Evolutionary conservation across 768 basidiomycete species (phyloP).

Genomic region (Mrakia gelida): DNA sequence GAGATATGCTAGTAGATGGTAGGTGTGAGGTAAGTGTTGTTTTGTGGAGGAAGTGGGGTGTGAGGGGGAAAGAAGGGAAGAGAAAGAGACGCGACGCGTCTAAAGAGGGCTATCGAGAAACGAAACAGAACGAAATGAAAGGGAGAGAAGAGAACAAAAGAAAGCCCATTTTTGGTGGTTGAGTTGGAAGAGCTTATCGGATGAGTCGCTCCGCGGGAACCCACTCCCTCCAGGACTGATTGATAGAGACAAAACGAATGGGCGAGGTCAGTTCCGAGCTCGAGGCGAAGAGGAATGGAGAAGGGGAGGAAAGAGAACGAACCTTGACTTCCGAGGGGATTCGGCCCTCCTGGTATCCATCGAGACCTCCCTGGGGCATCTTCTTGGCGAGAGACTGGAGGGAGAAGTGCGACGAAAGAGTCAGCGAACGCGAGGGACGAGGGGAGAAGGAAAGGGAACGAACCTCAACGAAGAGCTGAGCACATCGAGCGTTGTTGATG

Average conservation of each 20-base stretch:
- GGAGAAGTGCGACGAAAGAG: slow-evolving; percentile 48
- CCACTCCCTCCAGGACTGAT: slow-evolving; percentile 15
- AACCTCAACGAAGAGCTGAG: slow-evolving; percentile 53
- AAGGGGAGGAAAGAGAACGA: slow-evolving; percentile 1
- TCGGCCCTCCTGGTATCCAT: slow-evolving; percentile 75
- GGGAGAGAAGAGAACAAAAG: no score
- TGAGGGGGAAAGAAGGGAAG: no score
- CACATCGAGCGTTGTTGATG: slow-evolving; percentile 83
- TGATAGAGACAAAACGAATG: background rate
- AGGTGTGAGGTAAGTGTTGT: no score
- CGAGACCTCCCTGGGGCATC: slow-evolving; percentile 71
- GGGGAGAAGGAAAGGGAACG: background rate
- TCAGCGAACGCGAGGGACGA: background rate
- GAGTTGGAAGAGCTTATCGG: background rate
- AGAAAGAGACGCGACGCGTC: no score
- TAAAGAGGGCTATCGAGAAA: no score
- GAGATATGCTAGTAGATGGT: no score
- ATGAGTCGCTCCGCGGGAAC: slow-evolving; percentile 13
- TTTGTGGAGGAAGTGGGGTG: no score
- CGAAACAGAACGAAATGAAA: no score
- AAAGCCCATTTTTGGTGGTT: no score
- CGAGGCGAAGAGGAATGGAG: background rate
- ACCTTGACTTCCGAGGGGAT: slow-evolving; percentile 76
- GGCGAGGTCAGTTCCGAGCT: no score
- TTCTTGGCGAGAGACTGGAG: slow-evolving; percentile 82